A percentile compares a stretch with the other conserved stretches of the same genome.
Evolutionary conservation across 345 rosid genomes (phyloP).

Genomic region (Clarkia xantiana): DNA sequence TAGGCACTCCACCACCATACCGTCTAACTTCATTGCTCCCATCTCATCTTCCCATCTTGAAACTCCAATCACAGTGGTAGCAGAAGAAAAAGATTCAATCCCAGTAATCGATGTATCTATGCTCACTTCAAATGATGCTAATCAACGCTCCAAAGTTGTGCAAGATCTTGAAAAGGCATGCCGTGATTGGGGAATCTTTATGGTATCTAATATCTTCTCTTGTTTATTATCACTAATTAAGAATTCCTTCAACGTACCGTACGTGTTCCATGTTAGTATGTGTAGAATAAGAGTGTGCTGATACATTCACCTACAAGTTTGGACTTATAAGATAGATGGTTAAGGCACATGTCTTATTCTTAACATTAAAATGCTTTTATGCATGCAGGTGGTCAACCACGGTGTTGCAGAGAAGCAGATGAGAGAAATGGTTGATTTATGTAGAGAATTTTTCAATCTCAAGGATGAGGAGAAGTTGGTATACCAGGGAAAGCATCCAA

Average conservation of each 20-base stretch:
- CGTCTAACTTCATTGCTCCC: too few relatives aligned
- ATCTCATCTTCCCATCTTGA: too few relatives aligned
- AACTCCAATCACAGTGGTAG: too few relatives aligned
- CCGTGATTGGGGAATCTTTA: conserved; percentile 46
- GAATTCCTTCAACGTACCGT: background rate
- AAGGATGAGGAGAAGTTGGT: conserved; percentile 31
- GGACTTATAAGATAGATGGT: too few relatives aligned
- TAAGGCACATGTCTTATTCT: too few relatives aligned
- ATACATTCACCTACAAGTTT: too few relatives aligned
- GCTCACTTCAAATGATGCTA: conserved; percentile 18
- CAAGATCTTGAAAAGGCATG: conserved; percentile 33
- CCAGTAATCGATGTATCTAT: conserved; percentile 38
- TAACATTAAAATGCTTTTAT: too few relatives aligned
- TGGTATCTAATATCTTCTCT: conserved; percentile 10
- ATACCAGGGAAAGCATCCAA: conserved; percentile 22
- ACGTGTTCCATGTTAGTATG: too few relatives aligned
- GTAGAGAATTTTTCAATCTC: conserved; percentile 26
- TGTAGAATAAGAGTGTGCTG: too few relatives aligned
- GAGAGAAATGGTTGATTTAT: conserved; percentile 16
- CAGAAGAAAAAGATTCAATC: conserved; percentile 16
- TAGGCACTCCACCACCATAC: too few relatives aligned
- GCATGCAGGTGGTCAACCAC: conserved; percentile 31
- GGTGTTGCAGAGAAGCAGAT: conserved; percentile 21
- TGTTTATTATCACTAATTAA: background rate
- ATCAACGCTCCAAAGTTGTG: conserved; percentile 16